These are phyloP conservation scores for Auriculariales sp. DNA, from an alignment of 768 basidiomycete genomes.

Conservation along the genomic window DNA sequence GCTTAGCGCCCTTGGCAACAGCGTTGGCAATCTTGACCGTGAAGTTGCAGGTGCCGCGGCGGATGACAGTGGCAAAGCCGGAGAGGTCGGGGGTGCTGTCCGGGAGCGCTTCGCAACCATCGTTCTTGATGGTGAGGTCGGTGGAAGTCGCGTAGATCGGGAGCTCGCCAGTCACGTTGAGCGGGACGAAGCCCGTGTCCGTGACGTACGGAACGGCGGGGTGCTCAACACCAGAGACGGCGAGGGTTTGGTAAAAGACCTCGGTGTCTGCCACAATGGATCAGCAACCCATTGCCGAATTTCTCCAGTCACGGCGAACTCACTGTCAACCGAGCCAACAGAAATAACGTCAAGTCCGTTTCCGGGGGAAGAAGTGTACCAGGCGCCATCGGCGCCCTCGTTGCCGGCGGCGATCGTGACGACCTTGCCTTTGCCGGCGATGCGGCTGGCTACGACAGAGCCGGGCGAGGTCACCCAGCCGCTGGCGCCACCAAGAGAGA, in stretches of 20 bases:
- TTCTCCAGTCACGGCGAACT: too few relatives aligned
- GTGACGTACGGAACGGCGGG: slow-evolving; percentile 1
- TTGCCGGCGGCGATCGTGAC: slow-evolving; percentile 21
- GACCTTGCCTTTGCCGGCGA: slow-evolving; percentile 17
- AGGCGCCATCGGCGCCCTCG: slow-evolving; percentile 17
- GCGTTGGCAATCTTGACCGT: slow-evolving; percentile 13
- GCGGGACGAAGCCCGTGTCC: slow-evolving; percentile 7
- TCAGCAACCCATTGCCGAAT: too few relatives aligned
- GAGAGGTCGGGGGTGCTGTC: slow-evolving; percentile 16
- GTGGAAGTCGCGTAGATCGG: slow-evolving; percentile 19
- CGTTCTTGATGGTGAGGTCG: slow-evolving; percentile 12
- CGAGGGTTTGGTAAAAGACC: not conserved
- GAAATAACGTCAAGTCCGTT: slow-evolving; percentile 15
- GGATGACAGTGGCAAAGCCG: slow-evolving; percentile 18
- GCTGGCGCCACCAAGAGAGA: slow-evolving; percentile 18
- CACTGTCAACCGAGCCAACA: slow-evolving; percentile 14
- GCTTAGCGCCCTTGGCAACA: slow-evolving; percentile 9
- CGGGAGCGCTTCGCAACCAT: slow-evolving; percentile 19
- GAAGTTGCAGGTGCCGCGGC: slow-evolving; percentile 20
- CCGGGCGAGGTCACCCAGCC: slow-evolving; percentile 19
- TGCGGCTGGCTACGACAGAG: slow-evolving; percentile 17
- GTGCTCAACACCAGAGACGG: slow-evolving; percentile 8
- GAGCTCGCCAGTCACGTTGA: slow-evolving; percentile 14
- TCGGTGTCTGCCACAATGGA: too few relatives aligned
- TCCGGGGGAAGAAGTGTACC: slow-evolving; percentile 19